Conservation (phyloP, 2,329 filamentous ascomycete genomes). For the Zasmidium citrigriseum region DNA sequence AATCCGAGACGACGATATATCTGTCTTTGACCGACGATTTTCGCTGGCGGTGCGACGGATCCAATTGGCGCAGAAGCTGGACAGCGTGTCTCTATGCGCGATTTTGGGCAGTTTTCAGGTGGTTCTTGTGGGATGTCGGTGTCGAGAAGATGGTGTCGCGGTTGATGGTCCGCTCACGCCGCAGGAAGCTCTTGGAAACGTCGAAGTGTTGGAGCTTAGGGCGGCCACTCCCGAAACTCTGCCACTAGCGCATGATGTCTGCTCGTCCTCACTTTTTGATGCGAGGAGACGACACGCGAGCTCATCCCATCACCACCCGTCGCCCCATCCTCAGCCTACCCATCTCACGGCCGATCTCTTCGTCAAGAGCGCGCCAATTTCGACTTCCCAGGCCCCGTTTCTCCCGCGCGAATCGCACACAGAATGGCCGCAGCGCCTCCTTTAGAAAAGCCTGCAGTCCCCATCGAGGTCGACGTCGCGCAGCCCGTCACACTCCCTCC, state of each 20-base stretch:
- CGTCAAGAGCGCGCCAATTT: neutral
- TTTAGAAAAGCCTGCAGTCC: slow-evolving; percentile 30
- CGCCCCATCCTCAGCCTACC: neutral
- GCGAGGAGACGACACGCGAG: neutral
- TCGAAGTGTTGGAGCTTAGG: neutral
- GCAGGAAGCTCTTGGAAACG: neutral
- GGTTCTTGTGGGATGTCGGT: neutral
- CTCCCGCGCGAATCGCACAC: neutral
- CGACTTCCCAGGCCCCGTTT: neutral
- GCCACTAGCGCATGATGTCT: neutral
- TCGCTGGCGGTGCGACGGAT: neutral
- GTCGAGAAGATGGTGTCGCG: neutral
- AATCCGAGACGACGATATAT: neutral
- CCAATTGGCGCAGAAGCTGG: neutral
- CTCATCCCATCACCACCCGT: neutral
- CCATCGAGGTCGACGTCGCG: slow-evolving; percentile 23
- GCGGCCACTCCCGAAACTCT: neutral
- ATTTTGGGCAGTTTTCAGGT: neutral
- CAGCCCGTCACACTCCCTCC: slow-evolving; percentile 24
- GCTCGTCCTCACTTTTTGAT: neutral
- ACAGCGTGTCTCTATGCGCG: neutral
- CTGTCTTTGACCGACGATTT: neutral
- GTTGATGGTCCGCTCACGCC: neutral
- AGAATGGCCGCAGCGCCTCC: slow-evolving; percentile 21
- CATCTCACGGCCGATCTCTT: neutral